Evolutionary conservation across 2,329 filamentous ascomycete genomes (phyloP).

Genomic region (Seiridium cupressi): DNA sequence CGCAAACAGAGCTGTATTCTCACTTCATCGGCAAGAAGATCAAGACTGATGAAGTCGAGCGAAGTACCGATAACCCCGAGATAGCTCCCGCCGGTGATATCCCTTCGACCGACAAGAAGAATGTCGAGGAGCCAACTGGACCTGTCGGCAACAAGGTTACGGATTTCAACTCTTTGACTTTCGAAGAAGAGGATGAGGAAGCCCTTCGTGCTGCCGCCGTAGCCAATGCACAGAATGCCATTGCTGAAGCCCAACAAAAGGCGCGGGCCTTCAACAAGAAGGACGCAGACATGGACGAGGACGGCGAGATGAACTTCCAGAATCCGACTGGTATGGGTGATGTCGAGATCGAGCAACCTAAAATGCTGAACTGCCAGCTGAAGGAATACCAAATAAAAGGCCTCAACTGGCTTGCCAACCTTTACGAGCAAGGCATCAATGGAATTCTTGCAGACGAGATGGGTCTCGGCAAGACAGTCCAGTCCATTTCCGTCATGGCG

Average conservation of each 20-base stretch:
- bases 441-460: slow-evolving; percentile 98
- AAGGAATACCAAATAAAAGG: slow-evolving; percentile 99
- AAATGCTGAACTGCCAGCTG: slow-evolving; percentile 86
- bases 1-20: slow-evolving; percentile 96
- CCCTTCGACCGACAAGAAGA: slow-evolving; percentile 36
- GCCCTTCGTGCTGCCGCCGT: slow-evolving; percentile 79
- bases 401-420: slow-evolving; percentile 97
- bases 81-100: slow-evolving; percentile 56
- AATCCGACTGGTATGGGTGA: slow-evolving; percentile 94
- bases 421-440: slow-evolving; percentile 99
- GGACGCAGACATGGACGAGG: slow-evolving; percentile 72
- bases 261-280: slow-evolving; percentile 88
- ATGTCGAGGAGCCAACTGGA: slow-evolving; percentile 53
- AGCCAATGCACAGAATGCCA: slow-evolving; percentile 94
- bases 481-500: slow-evolving; percentile 99
- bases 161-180: slow-evolving; percentile 91
- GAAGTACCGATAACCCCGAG: slow-evolving; percentile 79
- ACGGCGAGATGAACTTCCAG: slow-evolving; percentile 99
- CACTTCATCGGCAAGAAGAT: slow-evolving; percentile 99
- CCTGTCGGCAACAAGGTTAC: slow-evolving; percentile 71
- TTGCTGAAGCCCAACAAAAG: slow-evolving; percentile 90
- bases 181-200: slow-evolving; percentile 91
- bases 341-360: slow-evolving; percentile 91
- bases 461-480: slow-evolving; percentile 98
- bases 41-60: slow-evolving; percentile 92